Base-by-base conservation (phyloP, 2,329 filamentous ascomycete genomes). In the Fusarium nelsonii region DNA sequence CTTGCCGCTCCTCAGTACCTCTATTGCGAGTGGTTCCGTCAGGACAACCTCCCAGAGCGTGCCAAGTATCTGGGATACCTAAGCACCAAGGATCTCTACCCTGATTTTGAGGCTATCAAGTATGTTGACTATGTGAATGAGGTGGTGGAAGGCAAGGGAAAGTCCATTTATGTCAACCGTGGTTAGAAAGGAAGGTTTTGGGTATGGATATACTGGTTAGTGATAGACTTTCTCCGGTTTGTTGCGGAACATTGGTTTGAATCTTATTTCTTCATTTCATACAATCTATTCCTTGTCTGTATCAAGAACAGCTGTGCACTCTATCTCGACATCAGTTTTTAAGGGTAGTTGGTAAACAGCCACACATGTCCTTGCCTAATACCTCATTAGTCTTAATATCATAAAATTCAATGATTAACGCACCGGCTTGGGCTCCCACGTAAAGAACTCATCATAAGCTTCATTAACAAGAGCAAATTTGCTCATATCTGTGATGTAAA, bases 221-320 rank as follows among this genome's bases (percentile, higher is more conserved):
- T 33, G 20, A 41, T 20, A 4, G 12, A 20, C 26, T 16, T 34
- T 26, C 15, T 23, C n/a, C 10, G 6, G 37, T 10, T 33, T 2
- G 11, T 28, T 30, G 10, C 20, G 33, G 33, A 37, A 14, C 8
- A 33, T 30, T 32, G 15, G 18, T 56, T 8, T 26, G n/a, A 33
- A 32, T 16, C 32, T 15, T 15, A 6, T 28, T 10, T 12, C 5
- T 14, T 14, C n/a, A n/a, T 28, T n/a, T 18, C 16, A 7, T 15
- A 6, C 10, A 26, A n/a, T 18, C 10, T 11, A 16, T 8, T 26
- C 18, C n/a, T 40, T 44, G 26, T 58, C 18, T 6, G 37, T 16
- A 65, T 33, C 23, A 23, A 23, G 23, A 20, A 33, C 50, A 9
- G 74, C 74, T 9, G 90, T 89, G 76, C 88, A 91, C 6, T 23